These are phyloP conservation scores for Diaporthe sp. DNA, from an alignment of 2,329 filamentous ascomycete species.

Conservation along the genomic window DNA sequence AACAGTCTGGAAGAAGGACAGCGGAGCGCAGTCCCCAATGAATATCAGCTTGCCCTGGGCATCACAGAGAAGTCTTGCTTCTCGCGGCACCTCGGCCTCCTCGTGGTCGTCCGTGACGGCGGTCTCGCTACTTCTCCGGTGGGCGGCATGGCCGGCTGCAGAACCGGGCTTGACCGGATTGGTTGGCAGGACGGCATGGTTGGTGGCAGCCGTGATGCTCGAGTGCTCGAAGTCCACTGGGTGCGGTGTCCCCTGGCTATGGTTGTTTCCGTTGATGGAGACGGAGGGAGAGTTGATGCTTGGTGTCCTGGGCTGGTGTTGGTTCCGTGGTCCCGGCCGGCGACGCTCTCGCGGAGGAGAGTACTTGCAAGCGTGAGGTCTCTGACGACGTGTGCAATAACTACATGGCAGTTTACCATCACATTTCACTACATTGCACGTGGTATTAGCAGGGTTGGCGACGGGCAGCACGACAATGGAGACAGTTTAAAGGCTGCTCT, in stretches of 20 bases:
- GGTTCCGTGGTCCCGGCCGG: slow-evolving; percentile 35
- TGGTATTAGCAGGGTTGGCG: neutral
- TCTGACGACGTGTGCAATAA: slow-evolving; percentile 60
- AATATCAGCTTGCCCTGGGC: slow-evolving; percentile 67
- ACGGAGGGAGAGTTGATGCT: slow-evolving; percentile 36
- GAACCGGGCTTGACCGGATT: slow-evolving; percentile 11
- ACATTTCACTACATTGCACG: slow-evolving; percentile 57
- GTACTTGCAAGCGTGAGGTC: slow-evolving; percentile 60
- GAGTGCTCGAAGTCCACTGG: slow-evolving; percentile 15
- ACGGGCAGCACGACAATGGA: neutral
- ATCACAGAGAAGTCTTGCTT: slow-evolving; percentile 64
- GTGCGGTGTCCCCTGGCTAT: slow-evolving; percentile 18
- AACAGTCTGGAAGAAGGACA: slow-evolving; percentile 68
- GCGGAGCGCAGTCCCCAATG: slow-evolving; percentile 67
- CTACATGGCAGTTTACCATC: slow-evolving; percentile 66
- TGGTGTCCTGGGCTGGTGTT: slow-evolving; percentile 42
- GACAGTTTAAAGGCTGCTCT: neutral
- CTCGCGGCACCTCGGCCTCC: slow-evolving; percentile 66
- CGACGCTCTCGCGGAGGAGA: slow-evolving; percentile 58
- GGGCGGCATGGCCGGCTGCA: slow-evolving; percentile 20
- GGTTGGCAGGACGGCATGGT: slow-evolving; percentile 5
- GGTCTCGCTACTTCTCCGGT: slow-evolving; percentile 48
- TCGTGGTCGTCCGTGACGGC: slow-evolving; percentile 49
- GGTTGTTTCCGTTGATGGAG: slow-evolving; percentile 27
- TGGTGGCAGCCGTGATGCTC: slow-evolving; percentile 28